Conservation (phyloP, 805 yeast genomes). For the Saturnispora ahearnii region DNA sequence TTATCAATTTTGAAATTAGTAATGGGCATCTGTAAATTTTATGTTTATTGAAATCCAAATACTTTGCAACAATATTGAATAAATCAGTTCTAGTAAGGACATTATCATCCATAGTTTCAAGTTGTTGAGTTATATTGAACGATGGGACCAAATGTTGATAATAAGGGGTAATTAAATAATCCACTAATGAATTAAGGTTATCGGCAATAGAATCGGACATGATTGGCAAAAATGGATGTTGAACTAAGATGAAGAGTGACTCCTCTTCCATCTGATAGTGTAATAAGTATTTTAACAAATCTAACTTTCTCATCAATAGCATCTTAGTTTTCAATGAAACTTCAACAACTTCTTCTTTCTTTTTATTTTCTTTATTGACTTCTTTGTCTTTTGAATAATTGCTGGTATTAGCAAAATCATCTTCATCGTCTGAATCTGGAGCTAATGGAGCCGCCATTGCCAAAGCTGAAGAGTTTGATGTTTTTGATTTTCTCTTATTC, state of each 20-base stretch:
- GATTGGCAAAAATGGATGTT: conserved; percentile 52
- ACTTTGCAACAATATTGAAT: conserved; percentile 28
- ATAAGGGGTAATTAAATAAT: conserved; percentile 42
- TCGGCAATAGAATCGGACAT: conserved; percentile 41
- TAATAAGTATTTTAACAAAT: conserved; percentile 44
- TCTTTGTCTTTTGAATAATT: neutral
- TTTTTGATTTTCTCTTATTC: conserved; percentile 45
- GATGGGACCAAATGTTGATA: conserved; percentile 21
- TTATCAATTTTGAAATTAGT: conserved; percentile 49
- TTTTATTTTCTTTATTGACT: neutral
- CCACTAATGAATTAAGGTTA: conserved; percentile 42
- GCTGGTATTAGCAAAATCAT: conserved; percentile 10
- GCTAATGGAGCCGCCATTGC: conserved; percentile 82
- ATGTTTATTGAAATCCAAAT: conserved; percentile 48
- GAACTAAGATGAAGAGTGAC: conserved; percentile 46
- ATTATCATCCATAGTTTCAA: conserved; percentile 25
- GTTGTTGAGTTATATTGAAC: conserved; percentile 8
- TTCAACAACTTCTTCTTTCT: neutral
- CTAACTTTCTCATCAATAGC: conserved; percentile 29
- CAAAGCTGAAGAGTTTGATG: conserved; percentile 65
- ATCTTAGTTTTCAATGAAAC: conserved; percentile 13
- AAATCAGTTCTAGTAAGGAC: conserved; percentile 36
- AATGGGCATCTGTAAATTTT: conserved; percentile 39
- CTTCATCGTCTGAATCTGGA: conserved; percentile 53
- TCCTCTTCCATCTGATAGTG: conserved; percentile 56